A percentile compares a stretch with the other conserved stretches of the same genome.
phyloP scores from a whole-genome alignment of 768 basidiomycete genomes.

The Psilocybe cubensis region DNA sequence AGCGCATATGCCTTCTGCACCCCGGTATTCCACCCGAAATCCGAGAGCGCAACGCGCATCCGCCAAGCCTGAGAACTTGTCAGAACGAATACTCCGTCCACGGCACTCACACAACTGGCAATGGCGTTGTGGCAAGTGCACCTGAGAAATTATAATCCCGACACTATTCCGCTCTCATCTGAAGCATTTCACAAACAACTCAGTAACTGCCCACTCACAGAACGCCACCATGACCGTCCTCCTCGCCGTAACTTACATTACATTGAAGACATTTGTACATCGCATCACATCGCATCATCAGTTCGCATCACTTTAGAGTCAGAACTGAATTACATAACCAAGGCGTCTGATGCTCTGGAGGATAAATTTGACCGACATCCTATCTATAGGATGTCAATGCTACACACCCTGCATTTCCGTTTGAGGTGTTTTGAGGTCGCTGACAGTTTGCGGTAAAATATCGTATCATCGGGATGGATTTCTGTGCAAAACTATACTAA shows the following conservation, averaged over 20 bases:
- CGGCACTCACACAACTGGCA: too few relatives aligned
- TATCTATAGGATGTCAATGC: neutral
- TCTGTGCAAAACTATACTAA: too few relatives aligned
- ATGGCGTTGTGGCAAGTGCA: too few relatives aligned
- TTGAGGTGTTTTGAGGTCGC: too few relatives aligned
- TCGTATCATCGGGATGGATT: neutral
- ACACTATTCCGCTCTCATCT: neutral
- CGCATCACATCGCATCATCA: too few relatives aligned
- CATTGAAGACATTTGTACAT: too few relatives aligned
- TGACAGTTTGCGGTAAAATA: neutral
- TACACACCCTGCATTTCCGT: neutral
- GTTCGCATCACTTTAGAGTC: too few relatives aligned
- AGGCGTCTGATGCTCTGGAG: neutral
- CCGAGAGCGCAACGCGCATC: too few relatives aligned
- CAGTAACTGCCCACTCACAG: neutral
- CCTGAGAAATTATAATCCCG: neutral
- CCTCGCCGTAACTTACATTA: conserved; percentile 4
- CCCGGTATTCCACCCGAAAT: neutral
- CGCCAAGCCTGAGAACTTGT: too few relatives aligned
- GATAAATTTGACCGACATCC: neutral
- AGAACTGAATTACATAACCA: too few relatives aligned
- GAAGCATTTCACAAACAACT: neutral
- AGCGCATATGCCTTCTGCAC: too few relatives aligned
- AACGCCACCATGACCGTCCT: conserved; percentile 5
- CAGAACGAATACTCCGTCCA: too few relatives aligned